These are phyloP conservation scores for Fomitopsis serialis DNA, from an alignment of 768 basidiomycete species.

Conservation along the genomic window DNA sequence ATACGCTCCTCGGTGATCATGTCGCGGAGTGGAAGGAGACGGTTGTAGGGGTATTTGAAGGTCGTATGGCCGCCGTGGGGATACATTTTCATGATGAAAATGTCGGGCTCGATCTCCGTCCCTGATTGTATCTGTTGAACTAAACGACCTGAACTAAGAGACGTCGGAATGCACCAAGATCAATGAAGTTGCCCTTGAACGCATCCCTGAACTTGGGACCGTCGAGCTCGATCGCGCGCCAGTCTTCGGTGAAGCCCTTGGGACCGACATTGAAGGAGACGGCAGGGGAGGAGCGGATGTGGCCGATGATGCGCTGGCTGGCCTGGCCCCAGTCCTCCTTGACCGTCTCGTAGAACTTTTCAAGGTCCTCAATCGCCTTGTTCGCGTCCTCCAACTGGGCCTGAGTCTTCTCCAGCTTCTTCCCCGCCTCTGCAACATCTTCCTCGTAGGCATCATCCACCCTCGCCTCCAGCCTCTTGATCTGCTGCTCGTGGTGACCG, in stretches of 20 bases:
- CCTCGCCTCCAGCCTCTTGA: not conserved
- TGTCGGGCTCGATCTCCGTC: not conserved
- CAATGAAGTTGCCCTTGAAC: conserved; percentile 14
- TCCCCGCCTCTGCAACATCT: conserved; percentile 1
- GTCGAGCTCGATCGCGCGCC: conserved; percentile 12
- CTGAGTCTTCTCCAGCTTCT: conserved; percentile 6
- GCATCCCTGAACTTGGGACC: conserved; percentile 4
- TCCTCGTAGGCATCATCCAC: not conserved
- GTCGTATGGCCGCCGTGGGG: not conserved
- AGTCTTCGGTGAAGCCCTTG: conserved; percentile 15
- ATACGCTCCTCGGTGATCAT: conserved; percentile 26
- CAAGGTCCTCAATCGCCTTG: conserved; percentile 10
- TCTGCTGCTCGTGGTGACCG: not conserved
- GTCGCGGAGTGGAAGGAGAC: conserved; percentile 7
- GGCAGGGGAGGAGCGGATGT: conserved; percentile 14
- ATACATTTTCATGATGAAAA: conserved; percentile 16
- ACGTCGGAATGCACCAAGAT: conserved; percentile 23
- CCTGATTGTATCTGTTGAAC: conserved; percentile 8
- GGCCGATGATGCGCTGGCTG: conserved; percentile 14
- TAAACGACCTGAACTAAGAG: not conserved
- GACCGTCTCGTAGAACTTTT: conserved; percentile 7
- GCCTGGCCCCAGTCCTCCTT: conserved; percentile 11
- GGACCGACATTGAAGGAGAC: conserved; percentile 7
- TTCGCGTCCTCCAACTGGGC: not conserved
- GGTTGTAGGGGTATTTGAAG: conserved; percentile 3